phyloP scores from a whole-genome alignment of 306 rosid species.

The Fragaria vesca region DNA sequence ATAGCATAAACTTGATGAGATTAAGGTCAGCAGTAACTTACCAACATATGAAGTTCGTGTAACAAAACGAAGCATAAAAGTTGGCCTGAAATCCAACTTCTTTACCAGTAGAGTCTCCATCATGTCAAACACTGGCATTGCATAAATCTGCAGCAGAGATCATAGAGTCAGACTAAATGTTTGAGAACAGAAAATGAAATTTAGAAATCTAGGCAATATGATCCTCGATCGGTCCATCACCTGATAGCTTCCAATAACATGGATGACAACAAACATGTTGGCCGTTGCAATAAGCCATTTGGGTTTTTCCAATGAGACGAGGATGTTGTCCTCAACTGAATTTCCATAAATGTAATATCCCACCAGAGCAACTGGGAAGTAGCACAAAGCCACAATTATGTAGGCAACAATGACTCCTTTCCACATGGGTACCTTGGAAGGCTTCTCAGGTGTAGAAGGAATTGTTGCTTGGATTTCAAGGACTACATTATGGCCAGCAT shows the following conservation, averaged over 20 bases:
- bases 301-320: conserved; percentile 63
- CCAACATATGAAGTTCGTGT: conserved; percentile 68
- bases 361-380: conserved; percentile 85
- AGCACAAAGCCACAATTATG: conserved; percentile 79
- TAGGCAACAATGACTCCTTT: conserved; percentile 84
- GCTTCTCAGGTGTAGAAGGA: conserved; percentile 85
- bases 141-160: conserved; percentile 52
- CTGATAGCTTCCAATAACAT: conserved; percentile 95
- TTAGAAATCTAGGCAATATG: background rate
- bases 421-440: conserved; percentile 97
- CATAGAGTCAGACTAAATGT: background rate
- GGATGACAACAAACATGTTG: conserved; percentile 85
- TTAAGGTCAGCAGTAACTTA: conserved; percentile 26
- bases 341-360: conserved; percentile 83
- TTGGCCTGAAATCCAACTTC: conserved; percentile 59
- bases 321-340: conserved; percentile 46
- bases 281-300: conserved; percentile 79
- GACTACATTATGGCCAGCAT: conserved; percentile 96
- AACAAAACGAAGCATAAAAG: conserved; percentile 50
- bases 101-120: conserved; percentile 75
- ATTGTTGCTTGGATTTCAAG: conserved; percentile 95
- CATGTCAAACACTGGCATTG: conserved; percentile 97
- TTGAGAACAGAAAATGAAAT: background rate
- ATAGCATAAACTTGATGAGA: background rate
- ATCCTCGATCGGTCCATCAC: conserved; percentile 26